These are phyloP conservation scores for Podila verticillata DNA, from an alignment of 192 early-diverging fungal genomes.

Conservation along the genomic window DNA sequence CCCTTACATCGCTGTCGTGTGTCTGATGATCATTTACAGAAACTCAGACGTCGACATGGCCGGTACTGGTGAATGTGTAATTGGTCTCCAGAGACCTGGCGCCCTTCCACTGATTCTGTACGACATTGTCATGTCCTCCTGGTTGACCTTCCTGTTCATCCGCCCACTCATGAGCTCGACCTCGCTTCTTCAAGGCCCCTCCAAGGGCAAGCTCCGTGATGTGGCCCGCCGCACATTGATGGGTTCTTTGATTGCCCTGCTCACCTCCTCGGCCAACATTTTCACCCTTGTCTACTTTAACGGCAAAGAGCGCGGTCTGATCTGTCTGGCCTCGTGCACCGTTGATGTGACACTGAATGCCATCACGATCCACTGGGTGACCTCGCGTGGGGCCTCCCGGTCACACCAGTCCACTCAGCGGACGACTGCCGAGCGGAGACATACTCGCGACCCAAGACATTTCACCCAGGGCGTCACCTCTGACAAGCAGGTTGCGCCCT, in stretches of 20 bases:
- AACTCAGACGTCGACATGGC: not conserved
- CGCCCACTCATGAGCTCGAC: constrained; percentile 4
- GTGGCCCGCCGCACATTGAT: constrained; percentile 42
- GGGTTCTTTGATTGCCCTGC: constrained; percentile 36
- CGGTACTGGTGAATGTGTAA: not conserved
- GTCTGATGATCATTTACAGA: not conserved
- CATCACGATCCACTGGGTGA: constrained; percentile 49
- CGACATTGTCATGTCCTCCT: constrained; percentile 8
- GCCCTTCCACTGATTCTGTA: constrained; percentile 1
- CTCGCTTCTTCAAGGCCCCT: constrained; percentile 2
- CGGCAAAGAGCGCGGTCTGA: constrained; percentile 43
- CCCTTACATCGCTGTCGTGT: not conserved
- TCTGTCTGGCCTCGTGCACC: constrained; percentile 46
- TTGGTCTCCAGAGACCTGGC: not conserved
- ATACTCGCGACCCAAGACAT: not conserved
- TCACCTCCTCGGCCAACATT: constrained; percentile 49
- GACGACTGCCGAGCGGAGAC: not conserved
- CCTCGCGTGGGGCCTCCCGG: not conserved
- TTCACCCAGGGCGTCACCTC: not conserved
- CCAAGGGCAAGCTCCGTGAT: constrained; percentile 4
- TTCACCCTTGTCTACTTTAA: constrained; percentile 22
- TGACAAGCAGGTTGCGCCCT: not conserved
- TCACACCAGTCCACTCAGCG: not conserved
- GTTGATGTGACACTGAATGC: constrained; percentile 52
- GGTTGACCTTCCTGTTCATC: constrained; percentile 3